Base-by-base conservation (phyloP, 192 early-diverging fungal genomes). In the Entrophospora sp. region DNA sequence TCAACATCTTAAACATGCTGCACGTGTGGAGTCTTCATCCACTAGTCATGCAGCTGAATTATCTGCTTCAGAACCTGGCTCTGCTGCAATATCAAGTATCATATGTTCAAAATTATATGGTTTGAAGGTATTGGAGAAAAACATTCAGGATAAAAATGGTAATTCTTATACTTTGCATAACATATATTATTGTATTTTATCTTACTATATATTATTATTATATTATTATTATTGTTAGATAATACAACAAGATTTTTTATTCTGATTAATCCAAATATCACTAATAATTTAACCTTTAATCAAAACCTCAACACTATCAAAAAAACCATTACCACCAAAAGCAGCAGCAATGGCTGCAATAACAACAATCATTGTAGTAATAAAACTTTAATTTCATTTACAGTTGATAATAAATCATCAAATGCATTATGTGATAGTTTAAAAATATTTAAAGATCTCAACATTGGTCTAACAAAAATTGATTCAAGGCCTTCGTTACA, bases 161-260 rank as follows among this genome's bases (percentile, higher is more conserved):
- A 76, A 71, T 20, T 28, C 52, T 30, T 34, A 30, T 40, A 13
- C 37, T 20, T 24, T 25, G n/a, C 18, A 40, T 18, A 14, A 2
- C 5, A 18, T 40, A 18, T 49, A 22, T 4, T 34, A 22, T 30
- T 61, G 37, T 25, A 14, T 3, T 38, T 25, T 45, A 14, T 43
- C 12, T 32, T 16, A 8, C 20, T 32, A 55, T 30, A 44, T 30
- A 28, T 2, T 44, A 7, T 1, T 52, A 25, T 25, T 22, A 20
- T 64, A 14, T 32, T 44, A 22, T n/a, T 45, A 34, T 40, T 4
- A 31, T 34, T 18, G 35, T 38, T 73, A 85, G 88, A 85, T 66
- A 98, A 98, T 68, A 89, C 86, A 0, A 98, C 95, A 0, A 85
- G 95, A 43, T 98, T 98, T 85, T 86, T 98, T 66, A 85, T 98